Evolutionary conservation across 305 asterid genomes (phyloP).

Genomic region (Fraxinus sp.): DNA sequence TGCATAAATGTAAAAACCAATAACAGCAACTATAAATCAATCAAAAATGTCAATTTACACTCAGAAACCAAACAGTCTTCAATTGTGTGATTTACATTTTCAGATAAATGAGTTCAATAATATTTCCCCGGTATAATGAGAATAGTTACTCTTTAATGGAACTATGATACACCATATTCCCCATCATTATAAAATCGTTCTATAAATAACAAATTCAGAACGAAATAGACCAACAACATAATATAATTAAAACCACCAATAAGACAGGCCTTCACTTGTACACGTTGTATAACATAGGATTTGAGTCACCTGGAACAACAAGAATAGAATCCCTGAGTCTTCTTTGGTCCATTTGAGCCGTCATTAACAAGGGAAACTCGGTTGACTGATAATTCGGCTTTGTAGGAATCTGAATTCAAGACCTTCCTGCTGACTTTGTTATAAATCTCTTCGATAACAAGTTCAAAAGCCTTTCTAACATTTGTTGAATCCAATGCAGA

Average conservation of each 20-base stretch:
- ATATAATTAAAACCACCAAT: slow-evolving; percentile 23
- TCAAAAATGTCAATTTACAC: background rate
- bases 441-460: slow-evolving; percentile 68
- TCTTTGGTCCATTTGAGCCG: slow-evolving; percentile 49
- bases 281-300: slow-evolving; percentile 12
- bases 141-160: slow-evolving; percentile 6
- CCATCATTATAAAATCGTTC: slow-evolving; percentile 22
- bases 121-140: slow-evolving; percentile 4
- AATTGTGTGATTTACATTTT: slow-evolving; percentile 29
- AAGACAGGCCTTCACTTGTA: slow-evolving; percentile 22
- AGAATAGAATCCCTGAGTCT: slow-evolving; percentile 43
- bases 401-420: slow-evolving; percentile 78
- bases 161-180: slow-evolving; percentile 6
- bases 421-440: slow-evolving; percentile 74
- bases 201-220: slow-evolving; percentile 28
- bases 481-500: slow-evolving; percentile 78
- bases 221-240: background rate
- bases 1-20: background rate
- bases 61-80: background rate
- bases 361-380: slow-evolving; percentile 59
- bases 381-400: slow-evolving; percentile 66
- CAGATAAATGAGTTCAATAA: slow-evolving; percentile 20
- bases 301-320: slow-evolving; percentile 66
- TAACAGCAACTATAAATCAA: background rate
- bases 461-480: slow-evolving; percentile 67